Percentiles rank a stretch among this genome's conserved stretches.
These are phyloP conservation scores for Penicillium silybi DNA, from an alignment of 495 filamentous ascomycete species.

Conservation along the genomic window DNA sequence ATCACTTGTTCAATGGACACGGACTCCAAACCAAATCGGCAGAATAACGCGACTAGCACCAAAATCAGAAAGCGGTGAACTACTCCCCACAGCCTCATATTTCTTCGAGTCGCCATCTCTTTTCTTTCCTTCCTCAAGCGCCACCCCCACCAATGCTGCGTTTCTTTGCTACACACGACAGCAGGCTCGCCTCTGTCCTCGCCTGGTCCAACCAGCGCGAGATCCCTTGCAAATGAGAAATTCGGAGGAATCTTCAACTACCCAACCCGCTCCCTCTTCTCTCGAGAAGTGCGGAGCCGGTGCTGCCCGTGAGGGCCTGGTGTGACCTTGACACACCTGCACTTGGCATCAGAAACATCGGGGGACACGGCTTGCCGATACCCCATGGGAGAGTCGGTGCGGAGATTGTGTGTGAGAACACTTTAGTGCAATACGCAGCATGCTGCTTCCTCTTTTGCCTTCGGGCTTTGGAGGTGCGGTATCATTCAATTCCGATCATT, in stretches of 20 bases:
- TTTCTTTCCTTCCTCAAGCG: constrained; percentile 58
- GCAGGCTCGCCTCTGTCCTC: constrained; percentile 30
- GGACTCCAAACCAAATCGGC: neutral
- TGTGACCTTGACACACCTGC: constrained; percentile 81
- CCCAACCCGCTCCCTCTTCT: constrained; percentile 40
- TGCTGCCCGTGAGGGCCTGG: constrained; percentile 90
- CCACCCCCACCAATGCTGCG: constrained; percentile 96
- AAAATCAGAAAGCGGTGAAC: constrained; percentile 9
- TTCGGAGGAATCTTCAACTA: constrained; percentile 97
- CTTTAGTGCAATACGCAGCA: constrained; percentile 99
- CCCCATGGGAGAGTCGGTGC: constrained; percentile 88
- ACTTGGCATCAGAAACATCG: constrained; percentile 99
- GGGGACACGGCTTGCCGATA: constrained; percentile 36
- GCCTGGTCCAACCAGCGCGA: constrained; percentile 11
- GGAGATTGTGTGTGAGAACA: constrained; percentile 87
- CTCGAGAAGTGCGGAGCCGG: constrained; percentile 26
- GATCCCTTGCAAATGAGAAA: constrained; percentile 91
- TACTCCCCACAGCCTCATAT: constrained; percentile 7
- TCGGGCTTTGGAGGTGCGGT: constrained; percentile 40
- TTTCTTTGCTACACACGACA: constrained; percentile 97
- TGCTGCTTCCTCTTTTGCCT: constrained; percentile 42
- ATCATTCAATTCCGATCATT: constrained; percentile 99
- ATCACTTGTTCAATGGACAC: neutral
- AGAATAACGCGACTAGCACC: neutral
- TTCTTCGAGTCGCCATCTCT: constrained; percentile 11